phyloP scores from a whole-genome alignment of 345 rosid genomes.

The Syzygium aromaticum region DNA sequence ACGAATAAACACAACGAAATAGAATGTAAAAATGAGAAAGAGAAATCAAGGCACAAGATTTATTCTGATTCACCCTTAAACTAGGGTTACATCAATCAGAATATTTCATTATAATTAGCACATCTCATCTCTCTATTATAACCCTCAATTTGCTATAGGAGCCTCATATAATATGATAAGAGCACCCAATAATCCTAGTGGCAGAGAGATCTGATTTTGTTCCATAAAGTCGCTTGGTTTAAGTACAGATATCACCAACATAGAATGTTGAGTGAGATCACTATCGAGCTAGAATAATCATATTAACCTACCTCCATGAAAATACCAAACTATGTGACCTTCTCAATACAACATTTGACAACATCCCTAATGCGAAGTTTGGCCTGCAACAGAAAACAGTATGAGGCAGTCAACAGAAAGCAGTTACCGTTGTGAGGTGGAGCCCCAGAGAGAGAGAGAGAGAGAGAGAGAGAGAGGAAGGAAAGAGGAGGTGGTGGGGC shows the following conservation, averaged over 20 bases:
- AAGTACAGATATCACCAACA: not conserved
- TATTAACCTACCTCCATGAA: slow-evolving; percentile 67
- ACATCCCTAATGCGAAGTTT: slow-evolving; percentile 86
- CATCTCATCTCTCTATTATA: not conserved
- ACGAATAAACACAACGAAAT: too few relatives aligned
- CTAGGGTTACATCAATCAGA: too few relatives aligned
- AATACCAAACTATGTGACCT: slow-evolving; percentile 83
- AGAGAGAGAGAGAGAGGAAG: too few relatives aligned
- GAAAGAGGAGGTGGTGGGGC: too few relatives aligned
- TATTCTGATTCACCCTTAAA: too few relatives aligned
- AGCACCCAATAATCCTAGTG: not conserved
- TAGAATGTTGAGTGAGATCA: not conserved
- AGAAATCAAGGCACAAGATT: too few relatives aligned
- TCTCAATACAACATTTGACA: slow-evolving; percentile 79
- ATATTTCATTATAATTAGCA: too few relatives aligned
- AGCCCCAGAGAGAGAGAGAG: too few relatives aligned
- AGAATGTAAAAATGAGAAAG: too few relatives aligned
- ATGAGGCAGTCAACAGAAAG: not conserved
- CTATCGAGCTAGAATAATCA: not conserved
- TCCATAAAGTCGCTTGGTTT: not conserved
- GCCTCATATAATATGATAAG: not conserved
- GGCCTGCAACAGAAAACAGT: slow-evolving; percentile 37
- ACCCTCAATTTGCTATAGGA: not conserved
- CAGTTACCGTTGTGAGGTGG: too few relatives aligned
- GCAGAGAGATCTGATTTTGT: not conserved